Base-by-base conservation (phyloP, 768 basidiomycete species). In the Hysterangium stoloniferum region DNA sequence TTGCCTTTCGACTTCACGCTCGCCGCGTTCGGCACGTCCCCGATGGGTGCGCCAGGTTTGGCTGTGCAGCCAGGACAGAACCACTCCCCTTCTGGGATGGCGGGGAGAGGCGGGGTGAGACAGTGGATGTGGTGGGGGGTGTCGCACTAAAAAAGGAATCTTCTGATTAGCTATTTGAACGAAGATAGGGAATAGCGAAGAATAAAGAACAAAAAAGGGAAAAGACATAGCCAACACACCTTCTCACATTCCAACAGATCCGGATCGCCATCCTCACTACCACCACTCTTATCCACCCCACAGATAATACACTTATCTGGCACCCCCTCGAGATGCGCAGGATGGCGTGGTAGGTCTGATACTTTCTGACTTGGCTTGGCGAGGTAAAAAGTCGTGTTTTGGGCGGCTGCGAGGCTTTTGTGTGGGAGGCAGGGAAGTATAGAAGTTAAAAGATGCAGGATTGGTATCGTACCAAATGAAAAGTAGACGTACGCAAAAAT, bases 241-340 rank as follows among this genome's bases (percentile, higher is more conserved):
- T 92, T 94, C 63, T 97, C 94, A 59, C 94, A 98, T 61, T 88
- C 92, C 35, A 98, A 69, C 15, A 82, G 82, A 53, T 80, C 84
- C 42, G 84, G 82, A 20, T 84, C 85, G 15, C 81, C 86, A n/a
- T n/a, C n/a, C n/a, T n/a, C n/a, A n/a, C n/a, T n/a, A n/a, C n/a
- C n/a, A n/a, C n/a, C n/a, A n/a, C n/a, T n/a, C 22, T 77, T 70
- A 47, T 87, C 87, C 56, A 75, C 72, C 41, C 69, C 67, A 61
- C 94, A 97, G 13, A 78, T 72, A 11, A 86, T 69, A 64, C 94
- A 96, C 11, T 74, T 58, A 13, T 79, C 74, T 0, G 84, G 80
- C 4, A 84, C 75, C 3, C 74, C 71, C 27, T 74, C 69, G 17
- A 93, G 71, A 35, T 91, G 84, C 35, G 73, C 64, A 1, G 94